phyloP scores from a whole-genome alignment of 192 early-diverging fungal species.

The Nowakowskiella sp. region DNA sequence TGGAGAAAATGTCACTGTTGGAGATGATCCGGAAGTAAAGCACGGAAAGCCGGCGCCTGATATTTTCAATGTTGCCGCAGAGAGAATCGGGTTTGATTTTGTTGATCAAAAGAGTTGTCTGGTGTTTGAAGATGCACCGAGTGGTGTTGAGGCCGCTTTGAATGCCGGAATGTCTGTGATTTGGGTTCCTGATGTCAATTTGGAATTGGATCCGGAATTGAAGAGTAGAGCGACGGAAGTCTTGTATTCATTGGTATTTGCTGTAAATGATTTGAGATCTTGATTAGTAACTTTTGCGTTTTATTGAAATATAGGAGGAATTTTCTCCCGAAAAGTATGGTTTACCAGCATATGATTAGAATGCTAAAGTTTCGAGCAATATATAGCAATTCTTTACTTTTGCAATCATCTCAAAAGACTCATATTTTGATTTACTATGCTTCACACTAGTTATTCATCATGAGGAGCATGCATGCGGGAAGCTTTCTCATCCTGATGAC shows the following conservation, averaged over 20 bases:
- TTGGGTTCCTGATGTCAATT: constrained; percentile 77
- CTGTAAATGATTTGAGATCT: constrained; percentile 9
- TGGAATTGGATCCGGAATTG: constrained; percentile 6
- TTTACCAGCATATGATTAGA: constrained; percentile 30
- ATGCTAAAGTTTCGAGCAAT: no score
- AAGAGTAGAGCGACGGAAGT: constrained; percentile 1
- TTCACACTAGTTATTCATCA: no score
- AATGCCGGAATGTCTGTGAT: constrained; percentile 77
- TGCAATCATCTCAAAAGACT: no score
- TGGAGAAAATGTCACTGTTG: constrained; percentile 67
- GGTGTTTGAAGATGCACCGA: constrained; percentile 88
- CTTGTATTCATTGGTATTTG: not conserved
- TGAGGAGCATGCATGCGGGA: no score
- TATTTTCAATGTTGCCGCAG: constrained; percentile 70
- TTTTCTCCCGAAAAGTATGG: constrained; percentile 38
- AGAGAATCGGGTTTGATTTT: constrained; percentile 39
- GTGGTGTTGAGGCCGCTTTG: constrained; percentile 73
- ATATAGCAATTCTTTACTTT: no score
- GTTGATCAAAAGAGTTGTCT: constrained; percentile 38
- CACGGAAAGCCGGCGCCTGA: constrained; percentile 88
- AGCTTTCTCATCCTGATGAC: no score
- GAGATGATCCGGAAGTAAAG: constrained; percentile 72
- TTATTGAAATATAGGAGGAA: constrained; percentile 18
- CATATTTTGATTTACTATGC: no score
- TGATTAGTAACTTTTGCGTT: not conserved